These are phyloP conservation scores for Setomelanomma holmii DNA, from an alignment of 2,329 filamentous ascomycete genomes.

Conservation along the genomic window DNA sequence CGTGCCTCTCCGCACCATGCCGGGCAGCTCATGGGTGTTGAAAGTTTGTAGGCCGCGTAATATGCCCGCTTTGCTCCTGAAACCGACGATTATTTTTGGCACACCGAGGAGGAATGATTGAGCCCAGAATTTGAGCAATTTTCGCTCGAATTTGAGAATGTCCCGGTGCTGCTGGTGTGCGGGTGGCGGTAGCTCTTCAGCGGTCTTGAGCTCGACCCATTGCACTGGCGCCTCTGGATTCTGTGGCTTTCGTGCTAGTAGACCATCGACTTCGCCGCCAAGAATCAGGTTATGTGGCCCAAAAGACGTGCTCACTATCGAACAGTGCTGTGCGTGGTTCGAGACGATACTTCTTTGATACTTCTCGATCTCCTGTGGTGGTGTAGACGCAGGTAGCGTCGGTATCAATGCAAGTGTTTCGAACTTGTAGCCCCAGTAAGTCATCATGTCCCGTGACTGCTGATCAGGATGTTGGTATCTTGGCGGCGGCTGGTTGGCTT, in stretches of 20 bases:
- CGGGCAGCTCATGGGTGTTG: slow-evolving; percentile 79
- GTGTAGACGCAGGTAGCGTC: slow-evolving; percentile 78
- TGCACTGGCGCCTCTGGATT: slow-evolving; percentile 63
- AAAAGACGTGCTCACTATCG: slow-evolving; percentile 86
- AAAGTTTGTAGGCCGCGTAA: slow-evolving; percentile 78
- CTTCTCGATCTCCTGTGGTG: slow-evolving; percentile 78
- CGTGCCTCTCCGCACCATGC: slow-evolving; percentile 72
- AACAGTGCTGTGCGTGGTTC: slow-evolving; percentile 96
- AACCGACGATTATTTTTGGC: slow-evolving; percentile 89
- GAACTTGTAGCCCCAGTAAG: slow-evolving; percentile 98
- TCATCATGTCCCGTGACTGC: slow-evolving; percentile 80
- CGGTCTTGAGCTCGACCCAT: slow-evolving; percentile 96
- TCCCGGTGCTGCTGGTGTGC: slow-evolving; percentile 66
- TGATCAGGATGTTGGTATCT: slow-evolving; percentile 56
- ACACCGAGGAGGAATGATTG: slow-evolving; percentile 95
- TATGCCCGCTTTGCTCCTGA: slow-evolving; percentile 75
- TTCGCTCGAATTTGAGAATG: slow-evolving; percentile 80
- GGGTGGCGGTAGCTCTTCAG: slow-evolving; percentile 65
- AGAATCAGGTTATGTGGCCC: slow-evolving; percentile 77
- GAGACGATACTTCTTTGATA: slow-evolving; percentile 76
- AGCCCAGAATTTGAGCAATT: slow-evolving; percentile 95
- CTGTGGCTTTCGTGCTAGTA: slow-evolving; percentile 38
- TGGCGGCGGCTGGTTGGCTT: slow-evolving; percentile 30
- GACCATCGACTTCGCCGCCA: slow-evolving; percentile 92
- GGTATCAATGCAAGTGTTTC: slow-evolving; percentile 83